These are phyloP conservation scores for Phytophthora meadii DNA, from an alignment of 352 stramenopile genomes.

Conservation along the genomic window DNA sequence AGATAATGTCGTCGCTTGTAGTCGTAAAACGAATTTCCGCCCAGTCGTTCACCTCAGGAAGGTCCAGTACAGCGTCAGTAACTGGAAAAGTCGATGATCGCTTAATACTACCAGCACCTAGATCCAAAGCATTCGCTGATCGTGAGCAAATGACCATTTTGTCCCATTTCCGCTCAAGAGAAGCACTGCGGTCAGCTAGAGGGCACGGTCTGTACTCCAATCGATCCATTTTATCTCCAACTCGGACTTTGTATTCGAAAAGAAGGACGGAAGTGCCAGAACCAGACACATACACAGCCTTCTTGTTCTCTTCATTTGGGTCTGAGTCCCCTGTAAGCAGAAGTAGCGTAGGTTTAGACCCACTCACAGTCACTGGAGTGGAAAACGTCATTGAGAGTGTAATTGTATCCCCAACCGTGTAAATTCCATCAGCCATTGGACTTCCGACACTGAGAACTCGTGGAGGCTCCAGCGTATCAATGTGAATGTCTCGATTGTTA, in stretches of 20 bases:
- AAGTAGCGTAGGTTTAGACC: constrained; percentile 39
- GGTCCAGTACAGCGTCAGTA: constrained; percentile 61
- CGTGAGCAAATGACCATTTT: constrained; percentile 61
- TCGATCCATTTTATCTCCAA: constrained; percentile 60
- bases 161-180: constrained; percentile 43
- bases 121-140: constrained; percentile 53
- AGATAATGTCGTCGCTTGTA: constrained; percentile 38
- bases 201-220: constrained; percentile 69
- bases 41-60: constrained; percentile 72
- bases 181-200: constrained; percentile 33
- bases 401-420: constrained; percentile 64
- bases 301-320: constrained; percentile 15
- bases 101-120: constrained; percentile 56
- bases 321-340: constrained; percentile 39
- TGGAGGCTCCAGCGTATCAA: constrained; percentile 67
- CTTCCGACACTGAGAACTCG: constrained; percentile 58
- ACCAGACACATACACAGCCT: constrained; percentile 52
- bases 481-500: constrained; percentile 67
- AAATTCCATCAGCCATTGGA: constrained; percentile 54
- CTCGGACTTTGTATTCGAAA: constrained; percentile 65
- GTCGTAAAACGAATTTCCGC: constrained; percentile 58
- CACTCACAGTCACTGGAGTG: constrained; percentile 54
- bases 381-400: constrained; percentile 58
- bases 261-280: constrained; percentile 44
- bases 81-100: constrained; percentile 46